A percentile compares a stretch with the other conserved stretches of the same genome.
Evolutionary conservation across 345 rosid genomes (phyloP).

Genomic region (Brassica rapa): DNA sequence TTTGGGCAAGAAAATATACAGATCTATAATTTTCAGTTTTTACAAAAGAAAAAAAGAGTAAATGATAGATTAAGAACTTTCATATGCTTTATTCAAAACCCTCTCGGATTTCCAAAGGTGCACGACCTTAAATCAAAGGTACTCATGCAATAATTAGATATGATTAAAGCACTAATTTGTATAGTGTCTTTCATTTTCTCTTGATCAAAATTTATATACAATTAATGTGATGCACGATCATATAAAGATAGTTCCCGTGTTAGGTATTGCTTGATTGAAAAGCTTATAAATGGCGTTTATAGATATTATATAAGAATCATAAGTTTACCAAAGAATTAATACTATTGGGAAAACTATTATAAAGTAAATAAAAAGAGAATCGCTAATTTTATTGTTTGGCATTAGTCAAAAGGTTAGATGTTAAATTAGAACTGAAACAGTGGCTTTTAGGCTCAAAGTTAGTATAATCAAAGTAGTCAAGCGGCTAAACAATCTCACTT

Average conservation of each 20-base stretch:
- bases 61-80: not conserved
- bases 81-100: conserved; percentile 38
- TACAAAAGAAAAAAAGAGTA: not conserved
- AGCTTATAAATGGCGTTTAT: conserved; percentile 44
- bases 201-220: conserved; percentile 14
- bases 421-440: conserved; percentile 21
- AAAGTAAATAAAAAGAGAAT: conserved; percentile 43
- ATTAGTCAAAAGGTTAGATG: conserved; percentile 52
- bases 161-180: conserved; percentile 37
- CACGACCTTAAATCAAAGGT: conserved; percentile 37
- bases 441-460: conserved; percentile 27
- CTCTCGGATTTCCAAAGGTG: conserved; percentile 52
- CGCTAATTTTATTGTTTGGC: conserved; percentile 28
- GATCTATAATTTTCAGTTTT: not conserved
- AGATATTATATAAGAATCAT: conserved; percentile 29
- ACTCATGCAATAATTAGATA: conserved; percentile 48
- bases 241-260: conserved; percentile 44
- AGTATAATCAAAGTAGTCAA: conserved; percentile 28
- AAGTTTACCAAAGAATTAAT: conserved; percentile 16
- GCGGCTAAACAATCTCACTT: conserved; percentile 40
- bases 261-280: conserved; percentile 44
- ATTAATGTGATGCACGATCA: conserved; percentile 19
- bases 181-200: conserved; percentile 23
- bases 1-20: not conserved
- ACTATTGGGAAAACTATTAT: conserved; percentile 25